Evolutionary conservation across 2,329 filamentous ascomycete species (phyloP).

Genomic region (Allantophomopsis lycopodina): DNA sequence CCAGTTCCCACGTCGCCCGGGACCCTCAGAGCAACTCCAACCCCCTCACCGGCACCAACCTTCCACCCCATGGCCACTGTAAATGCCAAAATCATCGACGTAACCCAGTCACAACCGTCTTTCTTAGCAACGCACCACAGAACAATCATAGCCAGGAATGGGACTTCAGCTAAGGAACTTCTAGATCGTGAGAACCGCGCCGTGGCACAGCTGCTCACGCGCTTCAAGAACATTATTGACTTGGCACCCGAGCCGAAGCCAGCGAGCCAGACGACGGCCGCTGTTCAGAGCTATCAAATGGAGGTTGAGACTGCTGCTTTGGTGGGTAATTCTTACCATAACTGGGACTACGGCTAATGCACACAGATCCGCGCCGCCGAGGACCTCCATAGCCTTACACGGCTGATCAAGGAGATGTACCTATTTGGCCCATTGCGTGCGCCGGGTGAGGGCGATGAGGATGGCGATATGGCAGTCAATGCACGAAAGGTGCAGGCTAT

Average conservation of each 20-base stretch:
- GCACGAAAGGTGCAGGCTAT: slow-evolving; percentile 17
- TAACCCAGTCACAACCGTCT: background rate
- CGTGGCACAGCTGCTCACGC: slow-evolving; percentile 29
- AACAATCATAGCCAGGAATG: no score
- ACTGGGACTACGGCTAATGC: background rate
- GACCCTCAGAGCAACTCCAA: no score
- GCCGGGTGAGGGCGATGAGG: slow-evolving; percentile 26
- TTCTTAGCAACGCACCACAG: no score
- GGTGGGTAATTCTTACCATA: slow-evolving; percentile 5
- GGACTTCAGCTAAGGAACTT: slow-evolving; percentile 5
- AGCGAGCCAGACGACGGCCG: slow-evolving; percentile 16
- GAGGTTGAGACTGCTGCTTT: slow-evolving; percentile 17
- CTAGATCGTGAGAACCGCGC: slow-evolving; percentile 30
- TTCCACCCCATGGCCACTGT: no score
- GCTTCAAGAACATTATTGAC: slow-evolving; percentile 27
- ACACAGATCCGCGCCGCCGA: slow-evolving; percentile 18
- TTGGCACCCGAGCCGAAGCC: slow-evolving; percentile 12
- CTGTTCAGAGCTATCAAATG: slow-evolving; percentile 16
- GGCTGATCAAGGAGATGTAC: slow-evolving; percentile 35
- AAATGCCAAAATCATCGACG: background rate
- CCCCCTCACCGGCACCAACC: background rate
- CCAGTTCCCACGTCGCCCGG: no score
- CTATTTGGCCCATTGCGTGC: slow-evolving; percentile 30
- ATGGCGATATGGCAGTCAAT: slow-evolving; percentile 22
- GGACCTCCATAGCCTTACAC: slow-evolving; percentile 30